Evolutionary conservation across 2,329 filamentous ascomycete species (phyloP).

Genomic region (Fusarium sacchari): DNA sequence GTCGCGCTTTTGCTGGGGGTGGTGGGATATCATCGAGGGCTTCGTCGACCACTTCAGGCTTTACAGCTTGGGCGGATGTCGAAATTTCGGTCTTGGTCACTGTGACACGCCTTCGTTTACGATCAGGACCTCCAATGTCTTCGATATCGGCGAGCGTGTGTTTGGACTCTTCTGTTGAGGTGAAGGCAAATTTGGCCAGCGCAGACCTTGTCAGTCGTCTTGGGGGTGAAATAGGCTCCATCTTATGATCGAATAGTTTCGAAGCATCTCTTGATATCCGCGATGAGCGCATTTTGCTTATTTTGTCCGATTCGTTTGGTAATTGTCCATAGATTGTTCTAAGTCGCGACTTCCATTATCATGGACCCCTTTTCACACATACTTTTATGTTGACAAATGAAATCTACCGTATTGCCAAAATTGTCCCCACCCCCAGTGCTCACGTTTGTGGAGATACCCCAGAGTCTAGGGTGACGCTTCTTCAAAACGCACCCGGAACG

Average conservation of each 20-base stretch:
- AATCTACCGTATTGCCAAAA: constrained; percentile 4
- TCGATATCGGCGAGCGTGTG: constrained; percentile 62
- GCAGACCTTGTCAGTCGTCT: constrained; percentile 61
- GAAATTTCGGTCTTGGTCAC: constrained; percentile 18
- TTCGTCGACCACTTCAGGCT: constrained; percentile 53
- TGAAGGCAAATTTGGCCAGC: constrained; percentile 59
- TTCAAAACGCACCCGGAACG: neutral
- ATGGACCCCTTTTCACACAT: constrained; percentile 10
- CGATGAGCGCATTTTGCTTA: constrained; percentile 63
- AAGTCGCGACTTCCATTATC: constrained; percentile 20
- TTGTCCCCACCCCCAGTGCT: constrained; percentile 1
- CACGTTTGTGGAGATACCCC: neutral
- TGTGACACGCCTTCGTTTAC: constrained; percentile 46
- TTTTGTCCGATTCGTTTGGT: neutral
- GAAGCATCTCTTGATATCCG: constrained; percentile 67
- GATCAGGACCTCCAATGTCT: constrained; percentile 56
- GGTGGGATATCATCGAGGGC: constrained; percentile 37
- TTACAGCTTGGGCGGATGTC: constrained; percentile 44
- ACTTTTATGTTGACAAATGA: constrained; percentile 15
- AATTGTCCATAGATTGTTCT: neutral
- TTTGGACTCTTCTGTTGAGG: constrained; percentile 40
- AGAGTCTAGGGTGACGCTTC: neutral
- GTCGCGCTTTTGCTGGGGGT: constrained; percentile 42
- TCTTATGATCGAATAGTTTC: constrained; percentile 58
- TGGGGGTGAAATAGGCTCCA: constrained; percentile 45